A percentile compares a stretch with the other conserved stretches of the same genome.
Conservation (phyloP, 2,329 filamentous ascomycete genomes). For the Penicillium verrucosum region DNA sequence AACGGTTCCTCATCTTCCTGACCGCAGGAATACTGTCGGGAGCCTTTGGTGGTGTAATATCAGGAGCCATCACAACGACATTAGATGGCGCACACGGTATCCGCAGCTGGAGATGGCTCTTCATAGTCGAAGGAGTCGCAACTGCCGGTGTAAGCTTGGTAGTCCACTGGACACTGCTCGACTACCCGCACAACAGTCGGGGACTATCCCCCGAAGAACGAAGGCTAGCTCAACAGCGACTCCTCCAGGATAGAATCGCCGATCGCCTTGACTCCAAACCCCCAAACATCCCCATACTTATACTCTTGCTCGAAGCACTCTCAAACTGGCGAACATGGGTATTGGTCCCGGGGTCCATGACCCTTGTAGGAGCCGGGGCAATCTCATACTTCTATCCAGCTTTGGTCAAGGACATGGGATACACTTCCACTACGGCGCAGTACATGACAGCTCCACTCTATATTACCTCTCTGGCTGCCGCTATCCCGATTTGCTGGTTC, state of each 20-base stretch:
- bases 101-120: slow-evolving; percentile 9
- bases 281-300: background rate
- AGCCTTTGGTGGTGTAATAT: slow-evolving; percentile 6
- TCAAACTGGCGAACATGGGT: slow-evolving; percentile 6
- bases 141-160: slow-evolving; percentile 2
- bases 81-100: slow-evolving; percentile 4
- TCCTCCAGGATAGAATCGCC: slow-evolving; percentile 1
- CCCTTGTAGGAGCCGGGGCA: background rate
- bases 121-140: slow-evolving; percentile 7
- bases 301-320: background rate
- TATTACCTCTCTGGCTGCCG: background rate
- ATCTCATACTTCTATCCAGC: slow-evolving; percentile 10
- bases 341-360: background rate
- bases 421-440: background rate
- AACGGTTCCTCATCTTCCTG: slow-evolving; percentile 2
- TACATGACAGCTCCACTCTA: slow-evolving; percentile 11
- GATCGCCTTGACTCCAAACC: background rate
- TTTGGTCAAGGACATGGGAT: background rate
- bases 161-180: background rate
- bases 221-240: background rate
- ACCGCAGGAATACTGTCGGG: slow-evolving; percentile 6
- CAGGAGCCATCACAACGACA: slow-evolving; percentile 1
- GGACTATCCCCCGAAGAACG: background rate
- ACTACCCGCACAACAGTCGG: slow-evolving; percentile 4
- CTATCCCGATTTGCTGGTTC: slow-evolving; percentile 2